Percentiles rank a stretch among this genome's conserved stretches.
These are phyloP conservation scores for Sporothrix dimorphospora DNA, from an alignment of 2,329 filamentous ascomycete genomes.

Conservation along the genomic window DNA sequence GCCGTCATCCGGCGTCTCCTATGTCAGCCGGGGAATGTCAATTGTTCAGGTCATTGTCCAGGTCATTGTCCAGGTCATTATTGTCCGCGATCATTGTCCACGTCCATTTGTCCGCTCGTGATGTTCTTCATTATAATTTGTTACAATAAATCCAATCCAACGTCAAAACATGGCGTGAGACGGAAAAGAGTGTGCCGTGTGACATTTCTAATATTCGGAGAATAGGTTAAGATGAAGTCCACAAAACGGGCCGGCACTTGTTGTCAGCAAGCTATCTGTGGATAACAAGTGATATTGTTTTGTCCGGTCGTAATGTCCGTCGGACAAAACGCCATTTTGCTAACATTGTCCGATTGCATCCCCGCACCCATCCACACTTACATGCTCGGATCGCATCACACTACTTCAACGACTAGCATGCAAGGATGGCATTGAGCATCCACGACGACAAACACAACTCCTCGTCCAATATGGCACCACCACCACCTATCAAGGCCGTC, in stretches of 20 bases:
- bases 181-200: background rate
- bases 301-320: no score
- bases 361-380: no score
- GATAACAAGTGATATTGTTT: background rate
- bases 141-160: background rate
- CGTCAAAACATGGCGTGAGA: background rate
- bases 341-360: no score
- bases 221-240: background rate
- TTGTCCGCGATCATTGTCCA: background rate
- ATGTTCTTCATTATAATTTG: background rate
- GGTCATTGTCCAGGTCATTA: background rate
- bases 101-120: background rate
- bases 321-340: no score
- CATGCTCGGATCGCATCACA: no score
- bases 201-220: background rate
- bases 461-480: background rate
- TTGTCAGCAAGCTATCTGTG: background rate
- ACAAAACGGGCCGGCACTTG: background rate
- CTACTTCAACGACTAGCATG: no score
- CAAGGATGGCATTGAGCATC: no score
- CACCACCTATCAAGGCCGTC: constrained; percentile 44
- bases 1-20: background rate
- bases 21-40: background rate
- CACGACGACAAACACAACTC: background rate
- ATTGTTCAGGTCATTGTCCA: background rate